These are phyloP conservation scores for Acanthamoeba healyi DNA, from an alignment of 208 protist genomes.

Conservation along the genomic window DNA sequence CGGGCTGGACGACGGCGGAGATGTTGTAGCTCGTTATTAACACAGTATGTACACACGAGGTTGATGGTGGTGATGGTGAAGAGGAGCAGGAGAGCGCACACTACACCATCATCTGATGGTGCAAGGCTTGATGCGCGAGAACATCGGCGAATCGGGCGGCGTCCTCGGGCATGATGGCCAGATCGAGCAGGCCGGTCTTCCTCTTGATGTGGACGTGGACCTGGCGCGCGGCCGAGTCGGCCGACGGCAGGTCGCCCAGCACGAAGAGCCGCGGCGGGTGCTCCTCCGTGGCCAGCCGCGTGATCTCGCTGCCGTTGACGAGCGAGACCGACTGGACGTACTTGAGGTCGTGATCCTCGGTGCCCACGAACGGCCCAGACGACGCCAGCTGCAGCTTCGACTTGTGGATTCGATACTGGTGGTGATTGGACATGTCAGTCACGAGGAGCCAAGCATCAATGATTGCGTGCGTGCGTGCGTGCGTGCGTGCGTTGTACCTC, in stretches of 20 bases:
- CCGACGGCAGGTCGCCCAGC: background rate
- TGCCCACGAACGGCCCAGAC: background rate
- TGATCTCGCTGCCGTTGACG: background rate
- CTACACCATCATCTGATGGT: background rate
- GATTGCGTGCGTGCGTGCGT: too few relatives aligned
- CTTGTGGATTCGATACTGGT: background rate
- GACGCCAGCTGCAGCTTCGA: background rate
- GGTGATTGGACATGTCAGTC: too few relatives aligned
- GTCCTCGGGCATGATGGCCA: background rate
- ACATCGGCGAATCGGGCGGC: background rate
- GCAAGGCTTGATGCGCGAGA: background rate
- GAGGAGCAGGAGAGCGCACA: too few relatives aligned
- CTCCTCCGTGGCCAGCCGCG: background rate
- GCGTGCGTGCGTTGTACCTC: background rate
- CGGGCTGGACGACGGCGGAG: too few relatives aligned
- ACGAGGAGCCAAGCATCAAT: too few relatives aligned
- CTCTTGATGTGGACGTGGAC: background rate
- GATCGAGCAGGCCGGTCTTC: background rate
- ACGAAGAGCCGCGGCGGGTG: background rate
- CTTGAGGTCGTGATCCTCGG: background rate
- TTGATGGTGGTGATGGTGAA: too few relatives aligned
- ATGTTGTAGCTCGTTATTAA: too few relatives aligned
- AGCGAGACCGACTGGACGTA: background rate
- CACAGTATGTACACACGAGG: too few relatives aligned
- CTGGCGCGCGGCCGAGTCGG: background rate